Percentiles rank a stretch among this genome's conserved stretches.
Evolutionary conservation across 2,329 filamentous ascomycete species (phyloP).

Genomic region (Cytospora mali): DNA sequence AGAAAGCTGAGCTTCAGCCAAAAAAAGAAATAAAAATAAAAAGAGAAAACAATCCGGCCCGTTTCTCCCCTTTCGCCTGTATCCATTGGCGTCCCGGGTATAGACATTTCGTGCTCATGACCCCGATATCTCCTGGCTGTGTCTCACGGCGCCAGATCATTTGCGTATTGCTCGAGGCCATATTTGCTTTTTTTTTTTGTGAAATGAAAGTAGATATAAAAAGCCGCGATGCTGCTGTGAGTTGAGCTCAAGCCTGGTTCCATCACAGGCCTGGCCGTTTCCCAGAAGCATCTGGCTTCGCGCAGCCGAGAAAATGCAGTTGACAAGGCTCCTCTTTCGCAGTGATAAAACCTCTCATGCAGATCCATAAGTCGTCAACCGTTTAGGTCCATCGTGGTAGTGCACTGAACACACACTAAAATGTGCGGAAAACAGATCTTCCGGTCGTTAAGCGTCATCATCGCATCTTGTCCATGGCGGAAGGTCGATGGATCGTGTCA

Average conservation of each 20-base stretch:
- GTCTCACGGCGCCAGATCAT: not conserved
- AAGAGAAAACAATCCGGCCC: not conserved
- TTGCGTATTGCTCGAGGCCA: not conserved
- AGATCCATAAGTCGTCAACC: slow-evolving; percentile 55
- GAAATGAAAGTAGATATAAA: slow-evolving; percentile 10
- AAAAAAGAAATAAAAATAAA: not conserved
- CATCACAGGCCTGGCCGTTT: not conserved
- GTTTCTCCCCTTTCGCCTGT: slow-evolving; percentile 5
- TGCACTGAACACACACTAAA: slow-evolving; percentile 12
- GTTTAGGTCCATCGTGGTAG: slow-evolving; percentile 57
- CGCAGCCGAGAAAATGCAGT: slow-evolving; percentile 19
- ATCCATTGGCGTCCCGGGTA: slow-evolving; percentile 7
- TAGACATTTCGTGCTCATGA: slow-evolving; percentile 5
- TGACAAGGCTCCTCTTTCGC: slow-evolving; percentile 21
- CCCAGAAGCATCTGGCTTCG: not conserved
- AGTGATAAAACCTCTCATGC: slow-evolving; percentile 32
- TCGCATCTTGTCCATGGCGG: slow-evolving; percentile 26
- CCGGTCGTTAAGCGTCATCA: slow-evolving; percentile 30
- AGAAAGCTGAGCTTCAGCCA: not conserved
- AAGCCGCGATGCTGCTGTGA: slow-evolving; percentile 3
- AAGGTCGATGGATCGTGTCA: slow-evolving; percentile 27
- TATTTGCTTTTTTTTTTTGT: slow-evolving; percentile 1
- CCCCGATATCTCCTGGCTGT: not conserved
- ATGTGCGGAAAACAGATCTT: slow-evolving; percentile 16
- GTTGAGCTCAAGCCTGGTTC: not conserved